Evolutionary conservation across 495 filamentous ascomycete genomes (phyloP), one percentile per base, ranked within the genome.

Genomic region (Penicillium ucsense): DNA sequence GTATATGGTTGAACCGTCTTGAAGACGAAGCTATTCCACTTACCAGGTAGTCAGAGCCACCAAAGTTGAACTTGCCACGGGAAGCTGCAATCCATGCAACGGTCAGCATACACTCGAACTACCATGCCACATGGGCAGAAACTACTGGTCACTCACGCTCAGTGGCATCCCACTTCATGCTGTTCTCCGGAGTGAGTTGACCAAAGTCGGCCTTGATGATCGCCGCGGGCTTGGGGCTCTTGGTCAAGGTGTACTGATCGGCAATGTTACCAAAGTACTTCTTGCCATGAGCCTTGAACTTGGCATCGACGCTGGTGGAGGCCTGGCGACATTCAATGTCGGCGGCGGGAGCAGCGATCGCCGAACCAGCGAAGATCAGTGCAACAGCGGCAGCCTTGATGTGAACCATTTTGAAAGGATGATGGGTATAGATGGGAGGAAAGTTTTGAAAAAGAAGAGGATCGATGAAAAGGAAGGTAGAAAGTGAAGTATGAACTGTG

Each of bases 141-240:
- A 9, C 7, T 31, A 20, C 1, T 20, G 20, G 20, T 28, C 5
- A 58, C 65, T 49, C 37, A 65, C 65, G 61, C 41, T 66, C 64
- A 47, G 60, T 60, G 28, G 62, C 49, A 45, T 77, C 74, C 73
- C 71, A 77, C 56, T 79, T 79, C 74, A 79, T 75, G 48, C 71
- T 76, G 63, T 79, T 79, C 64, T 77, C 75, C 0, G 74, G 72
- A 7, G 73, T 76, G 46, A 78, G 48, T 41, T 70, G 65, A 45
- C 75, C 72, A 38, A 78, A 79, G 50, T 77, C 60, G 2, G 67
- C 60, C 43, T 64, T 57, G 57, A 76, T 59, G 43, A 76, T 68
- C 5, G 67, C 64, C 35, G 55, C 40, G 34, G 52, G 49, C n/a
- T 41, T 31, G 4, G 43, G 7, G 20, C 53, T 49, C 27, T 53